Percentiles rank a stretch among this genome's conserved stretches.
phyloP scores from a whole-genome alignment of 805 yeast genomes.

The Nakazawaea siamensis region DNA sequence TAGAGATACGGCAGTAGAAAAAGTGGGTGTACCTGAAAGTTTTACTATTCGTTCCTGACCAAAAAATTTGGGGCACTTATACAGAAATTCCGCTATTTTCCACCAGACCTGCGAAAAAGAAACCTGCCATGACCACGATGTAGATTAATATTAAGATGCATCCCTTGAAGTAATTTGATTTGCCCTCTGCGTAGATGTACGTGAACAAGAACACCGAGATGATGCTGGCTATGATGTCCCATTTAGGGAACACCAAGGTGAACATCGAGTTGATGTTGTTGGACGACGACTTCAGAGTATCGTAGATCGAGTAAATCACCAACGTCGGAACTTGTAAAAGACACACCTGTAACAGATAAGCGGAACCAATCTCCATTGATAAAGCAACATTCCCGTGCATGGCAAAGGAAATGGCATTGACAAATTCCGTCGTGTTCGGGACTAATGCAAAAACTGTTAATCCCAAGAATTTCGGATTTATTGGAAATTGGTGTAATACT shows the following conservation, averaged over 20 bases:
- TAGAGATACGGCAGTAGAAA: too few relatives aligned
- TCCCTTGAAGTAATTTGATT: slow-evolving; percentile 93
- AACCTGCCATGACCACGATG: slow-evolving; percentile 68
- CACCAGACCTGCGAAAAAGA: slow-evolving; percentile 51
- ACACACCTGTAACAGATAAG: slow-evolving; percentile 94
- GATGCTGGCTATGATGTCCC: slow-evolving; percentile 87
- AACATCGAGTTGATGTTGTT: slow-evolving; percentile 40
- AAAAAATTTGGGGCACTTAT: background rate
- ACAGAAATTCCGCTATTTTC: slow-evolving; percentile 15
- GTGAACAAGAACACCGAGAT: slow-evolving; percentile 85
- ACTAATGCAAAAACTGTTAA: slow-evolving; percentile 91
- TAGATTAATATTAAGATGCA: slow-evolving; percentile 77
- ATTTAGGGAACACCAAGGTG: slow-evolving; percentile 83
- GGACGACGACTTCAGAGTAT: slow-evolving; percentile 26
- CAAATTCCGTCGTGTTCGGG: slow-evolving; percentile 94
- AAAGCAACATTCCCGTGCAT: slow-evolving; percentile 92
- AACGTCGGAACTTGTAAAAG: slow-evolving; percentile 87
- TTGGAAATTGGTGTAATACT: slow-evolving; percentile 69
- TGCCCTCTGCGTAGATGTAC: slow-evolving; percentile 93
- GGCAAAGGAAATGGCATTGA: slow-evolving; percentile 96
- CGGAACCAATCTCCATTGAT: slow-evolving; percentile 97
- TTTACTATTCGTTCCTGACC: too few relatives aligned
- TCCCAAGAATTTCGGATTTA: slow-evolving; percentile 86
- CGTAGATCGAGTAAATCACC: slow-evolving; percentile 65
- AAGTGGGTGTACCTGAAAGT: too few relatives aligned